Evolutionary conservation across 306 rosid genomes (phyloP).

Genomic region (Quercus bicolor): DNA sequence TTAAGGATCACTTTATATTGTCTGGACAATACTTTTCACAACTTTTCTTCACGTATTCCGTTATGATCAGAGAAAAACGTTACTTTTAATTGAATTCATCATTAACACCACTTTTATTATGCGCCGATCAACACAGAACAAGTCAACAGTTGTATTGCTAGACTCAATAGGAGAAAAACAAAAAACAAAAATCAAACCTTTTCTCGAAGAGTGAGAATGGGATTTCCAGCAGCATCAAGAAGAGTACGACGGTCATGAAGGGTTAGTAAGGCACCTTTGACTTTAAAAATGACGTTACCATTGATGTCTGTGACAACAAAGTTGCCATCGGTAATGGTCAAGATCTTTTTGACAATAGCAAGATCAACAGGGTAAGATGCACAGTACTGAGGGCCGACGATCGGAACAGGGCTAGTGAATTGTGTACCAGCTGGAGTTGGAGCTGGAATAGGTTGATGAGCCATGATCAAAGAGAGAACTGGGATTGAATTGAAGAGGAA

Average conservation of each 20-base stretch:
- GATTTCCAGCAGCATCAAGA: slow-evolving; percentile 38
- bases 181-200: slow-evolving; percentile 27
- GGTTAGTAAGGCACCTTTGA: slow-evolving; percentile 34
- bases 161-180: neutral
- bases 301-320: slow-evolving; percentile 45
- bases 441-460: neutral
- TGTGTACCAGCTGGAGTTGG: neutral
- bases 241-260: slow-evolving; percentile 41
- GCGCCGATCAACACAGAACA: too few species aligned
- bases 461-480: neutral
- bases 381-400: slow-evolving; percentile 48
- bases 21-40: too few species aligned
- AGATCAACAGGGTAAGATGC: slow-evolving; percentile 38
- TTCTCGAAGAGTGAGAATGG: slow-evolving; percentile 35
- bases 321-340: slow-evolving; percentile 28
- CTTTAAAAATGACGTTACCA: slow-evolving; percentile 43
- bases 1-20: too few species aligned
- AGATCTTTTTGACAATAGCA: slow-evolving; percentile 32
- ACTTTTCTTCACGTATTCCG: too few species aligned
- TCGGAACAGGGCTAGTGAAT: neutral
- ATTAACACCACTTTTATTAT: too few species aligned
- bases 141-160: too few species aligned
- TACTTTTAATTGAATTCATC: too few species aligned
- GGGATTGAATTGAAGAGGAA: too few species aligned
- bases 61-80: too few species aligned